A percentile compares a stretch with the other conserved stretches of the same genome.
These are phyloP conservation scores for Paecilomyces dactylethromorphus DNA, from an alignment of 2,329 filamentous ascomycete species.

Conservation along the genomic window DNA sequence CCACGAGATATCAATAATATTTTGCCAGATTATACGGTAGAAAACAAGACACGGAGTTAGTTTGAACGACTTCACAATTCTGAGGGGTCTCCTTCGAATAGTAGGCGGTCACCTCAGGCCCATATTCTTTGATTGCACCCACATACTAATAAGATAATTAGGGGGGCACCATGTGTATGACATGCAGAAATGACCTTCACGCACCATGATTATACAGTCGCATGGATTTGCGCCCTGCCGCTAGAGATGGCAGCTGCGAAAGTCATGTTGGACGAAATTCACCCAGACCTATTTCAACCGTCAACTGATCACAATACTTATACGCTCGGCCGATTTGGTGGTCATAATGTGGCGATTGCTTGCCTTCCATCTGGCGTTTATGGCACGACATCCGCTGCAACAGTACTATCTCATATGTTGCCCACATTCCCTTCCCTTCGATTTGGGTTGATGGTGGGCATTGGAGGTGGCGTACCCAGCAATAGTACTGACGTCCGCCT, in stretches of 20 bases:
- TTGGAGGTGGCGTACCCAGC: slow-evolving; percentile 22
- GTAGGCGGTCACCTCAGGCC: too few species aligned
- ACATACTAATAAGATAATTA: too few species aligned
- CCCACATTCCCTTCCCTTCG: slow-evolving; percentile 17
- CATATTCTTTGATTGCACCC: too few species aligned
- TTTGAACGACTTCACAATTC: too few species aligned
- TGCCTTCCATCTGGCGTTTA: slow-evolving; percentile 14
- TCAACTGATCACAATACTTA: slow-evolving; percentile 16
- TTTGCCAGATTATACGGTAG: too few species aligned
- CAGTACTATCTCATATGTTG: slow-evolving; percentile 15
- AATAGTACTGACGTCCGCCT: slow-evolving; percentile 16
- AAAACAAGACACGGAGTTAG: too few species aligned
- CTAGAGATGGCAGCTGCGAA: neutral
- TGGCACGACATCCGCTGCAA: slow-evolving; percentile 15
- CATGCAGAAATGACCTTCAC: too few species aligned
- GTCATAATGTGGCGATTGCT: slow-evolving; percentile 19
- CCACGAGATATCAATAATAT: too few species aligned
- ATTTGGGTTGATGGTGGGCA: slow-evolving; percentile 21
- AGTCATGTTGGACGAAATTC: neutral
- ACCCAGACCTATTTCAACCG: neutral
- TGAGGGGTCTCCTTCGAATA: too few species aligned
- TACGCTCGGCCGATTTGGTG: slow-evolving; percentile 12
- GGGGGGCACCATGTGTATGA: too few species aligned
- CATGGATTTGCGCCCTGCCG: neutral
- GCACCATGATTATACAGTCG: neutral